Evolutionary conservation across 2,329 filamentous ascomycete genomes (phyloP).

Genomic region (Colletotrichum plurivorum): DNA sequence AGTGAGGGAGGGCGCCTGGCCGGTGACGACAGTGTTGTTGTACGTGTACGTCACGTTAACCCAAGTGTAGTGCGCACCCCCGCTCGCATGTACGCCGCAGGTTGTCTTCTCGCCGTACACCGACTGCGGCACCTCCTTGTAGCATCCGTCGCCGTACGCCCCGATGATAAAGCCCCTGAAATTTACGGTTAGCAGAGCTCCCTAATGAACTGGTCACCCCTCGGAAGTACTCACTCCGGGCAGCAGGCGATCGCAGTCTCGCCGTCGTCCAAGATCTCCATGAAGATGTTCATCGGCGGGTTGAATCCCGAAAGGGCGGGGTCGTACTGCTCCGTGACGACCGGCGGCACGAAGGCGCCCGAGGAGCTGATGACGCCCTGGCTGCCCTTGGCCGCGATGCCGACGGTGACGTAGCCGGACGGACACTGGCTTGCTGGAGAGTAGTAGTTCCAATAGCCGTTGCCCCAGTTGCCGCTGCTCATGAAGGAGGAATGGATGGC

Average conservation of each 20-base stretch:
- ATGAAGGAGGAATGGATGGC: not conserved
- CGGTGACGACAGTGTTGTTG: slow-evolving; percentile 18
- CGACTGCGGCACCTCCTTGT: slow-evolving; percentile 3
- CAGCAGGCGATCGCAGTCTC: slow-evolving; percentile 31
- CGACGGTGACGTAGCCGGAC: slow-evolving; percentile 45
- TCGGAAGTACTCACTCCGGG: slow-evolving; percentile 8
- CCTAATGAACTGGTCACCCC: no score
- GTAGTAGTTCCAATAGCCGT: slow-evolving; percentile 39
- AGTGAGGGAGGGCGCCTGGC: not conserved
- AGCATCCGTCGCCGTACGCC: not conserved
- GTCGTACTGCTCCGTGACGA: not conserved
- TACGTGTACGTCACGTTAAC: slow-evolving; percentile 23
- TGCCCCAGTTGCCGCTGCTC: not conserved
- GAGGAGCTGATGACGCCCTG: slow-evolving; percentile 19
- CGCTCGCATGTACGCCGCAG: not conserved
- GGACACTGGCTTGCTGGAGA: slow-evolving; percentile 47
- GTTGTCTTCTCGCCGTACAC: slow-evolving; percentile 13
- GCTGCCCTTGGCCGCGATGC: slow-evolving; percentile 32
- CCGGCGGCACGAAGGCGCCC: slow-evolving; percentile 16
- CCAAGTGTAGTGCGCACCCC: not conserved
- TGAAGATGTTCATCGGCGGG: slow-evolving; percentile 17
- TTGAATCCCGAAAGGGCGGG: not conserved
- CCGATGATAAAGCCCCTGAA: not conserved
- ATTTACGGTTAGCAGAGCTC: not conserved
- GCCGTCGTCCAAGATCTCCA: not conserved